Base-by-base conservation (phyloP, 495 filamentous ascomycete species). In the Penicillium bovifimosum region DNA sequence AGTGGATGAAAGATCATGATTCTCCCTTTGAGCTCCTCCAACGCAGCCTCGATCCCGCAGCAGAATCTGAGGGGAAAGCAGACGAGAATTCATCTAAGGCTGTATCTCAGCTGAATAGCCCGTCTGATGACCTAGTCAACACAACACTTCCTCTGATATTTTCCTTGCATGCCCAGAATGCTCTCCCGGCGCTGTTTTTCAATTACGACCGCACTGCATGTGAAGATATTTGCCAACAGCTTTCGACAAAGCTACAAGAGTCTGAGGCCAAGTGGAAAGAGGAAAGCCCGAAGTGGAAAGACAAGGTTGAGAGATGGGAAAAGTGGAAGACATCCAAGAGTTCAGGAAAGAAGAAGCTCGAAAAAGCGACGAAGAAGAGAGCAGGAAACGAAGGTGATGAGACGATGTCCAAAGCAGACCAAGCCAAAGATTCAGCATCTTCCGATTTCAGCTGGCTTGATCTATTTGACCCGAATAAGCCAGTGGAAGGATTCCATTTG, bases 131-230 rank as follows among this genome's bases (percentile, higher is more conserved):
- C 9, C 52, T 84, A 9, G 54, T 68, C 6, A 42, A 64, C 5
- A 80, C 75, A 5, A 80, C 79, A 3, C 70, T 90, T 17, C 79
- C 83, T 0, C 61, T 90, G 29, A 70, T 89, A 0, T 71, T 65
- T 24, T 75, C 81, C 11, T 76, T 92, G 1, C 79, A 89, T 44
- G 66, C 73, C 2, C 75, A 79, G 50, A 75, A 79, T 48, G 86
- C 84, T 2, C 73, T 92, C 5, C 88, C 88, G 0, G 86, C 85
- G 0, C 78, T 92, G 13, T 54, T 91, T 5, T 91, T 92, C 74
- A 88, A 87, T 50, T 91, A 85, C 60, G 85, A 90, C 51, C 78
- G 87, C 32, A 54, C 50, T 1, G 60, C 65, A 16, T 91, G 87
- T 52, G 86, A 90, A 64, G 55, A 57, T 2, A 74, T 87, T 11